A percentile compares a stretch with the other conserved stretches of the same genome.
These are phyloP conservation scores for Globisporangium nagaii DNA, from an alignment of 352 stramenopile species.

Conservation along the genomic window DNA sequence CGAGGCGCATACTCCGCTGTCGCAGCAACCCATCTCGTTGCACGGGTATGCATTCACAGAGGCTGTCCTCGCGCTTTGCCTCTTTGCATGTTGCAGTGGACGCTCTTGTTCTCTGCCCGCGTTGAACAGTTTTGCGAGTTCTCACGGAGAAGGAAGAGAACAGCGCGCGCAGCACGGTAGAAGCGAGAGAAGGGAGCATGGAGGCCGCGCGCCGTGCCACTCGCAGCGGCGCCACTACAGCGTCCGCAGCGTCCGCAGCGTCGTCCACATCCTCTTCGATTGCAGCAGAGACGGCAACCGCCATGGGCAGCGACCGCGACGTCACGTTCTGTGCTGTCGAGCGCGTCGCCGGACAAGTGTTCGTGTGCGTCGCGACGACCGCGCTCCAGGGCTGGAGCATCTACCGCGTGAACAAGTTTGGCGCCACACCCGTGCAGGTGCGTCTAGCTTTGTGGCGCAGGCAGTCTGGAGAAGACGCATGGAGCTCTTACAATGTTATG, in stretches of 20 bases:
- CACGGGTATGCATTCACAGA: neutral
- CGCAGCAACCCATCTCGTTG: no score
- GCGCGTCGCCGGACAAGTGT: slow-evolving; percentile 39
- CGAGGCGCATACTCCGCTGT: neutral
- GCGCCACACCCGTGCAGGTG: slow-evolving; percentile 43
- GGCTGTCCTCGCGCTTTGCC: no score
- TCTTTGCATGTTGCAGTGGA: slow-evolving; percentile 1
- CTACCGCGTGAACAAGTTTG: slow-evolving; percentile 56
- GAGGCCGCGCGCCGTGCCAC: neutral
- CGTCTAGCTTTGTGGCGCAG: no score
- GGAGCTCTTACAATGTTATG: no score
- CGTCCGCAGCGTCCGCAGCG: neutral
- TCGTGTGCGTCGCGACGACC: slow-evolving; percentile 54
- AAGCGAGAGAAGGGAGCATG: no score
- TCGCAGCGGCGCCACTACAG: neutral
- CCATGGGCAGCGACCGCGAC: slow-evolving; percentile 19
- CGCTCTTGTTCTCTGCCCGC: neutral
- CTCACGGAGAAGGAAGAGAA: slow-evolving; percentile 2
- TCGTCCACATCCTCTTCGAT: neutral
- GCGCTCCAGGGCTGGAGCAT: slow-evolving; percentile 36
- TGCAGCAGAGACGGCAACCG: slow-evolving; percentile 11
- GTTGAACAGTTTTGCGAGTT: slow-evolving; percentile 1
- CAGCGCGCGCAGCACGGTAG: no score
- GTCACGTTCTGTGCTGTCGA: slow-evolving; percentile 66
- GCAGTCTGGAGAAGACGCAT: no score